These are phyloP conservation scores for Ciborinia camelliae DNA, from an alignment of 2,329 filamentous ascomycete species.

Conservation along the genomic window DNA sequence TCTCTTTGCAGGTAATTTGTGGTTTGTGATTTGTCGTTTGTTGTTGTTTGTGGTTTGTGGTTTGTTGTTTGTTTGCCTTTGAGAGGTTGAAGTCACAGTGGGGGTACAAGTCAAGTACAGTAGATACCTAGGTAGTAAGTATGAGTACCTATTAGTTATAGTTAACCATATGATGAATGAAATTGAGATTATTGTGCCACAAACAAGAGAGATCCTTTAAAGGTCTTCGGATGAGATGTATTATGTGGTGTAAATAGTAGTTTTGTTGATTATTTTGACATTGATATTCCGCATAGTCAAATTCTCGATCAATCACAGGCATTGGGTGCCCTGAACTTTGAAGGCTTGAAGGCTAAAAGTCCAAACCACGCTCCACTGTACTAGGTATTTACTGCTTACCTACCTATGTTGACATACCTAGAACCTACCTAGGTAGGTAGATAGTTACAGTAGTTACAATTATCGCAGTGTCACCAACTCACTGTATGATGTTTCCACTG, in stretches of 20 bases:
- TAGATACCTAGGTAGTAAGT: background rate
- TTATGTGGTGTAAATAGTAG: background rate
- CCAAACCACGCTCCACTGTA: too few relatives aligned
- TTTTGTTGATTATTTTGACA: background rate
- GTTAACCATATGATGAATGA: too few relatives aligned
- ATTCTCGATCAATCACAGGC: background rate
- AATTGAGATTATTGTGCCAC: background rate
- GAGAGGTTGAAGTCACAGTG: background rate
- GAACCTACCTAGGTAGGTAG: too few relatives aligned
- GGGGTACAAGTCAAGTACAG: background rate
- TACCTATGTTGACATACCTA: too few relatives aligned
- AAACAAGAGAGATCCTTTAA: background rate
- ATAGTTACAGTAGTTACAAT: too few relatives aligned
- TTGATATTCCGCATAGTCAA: background rate
- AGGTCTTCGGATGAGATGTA: background rate
- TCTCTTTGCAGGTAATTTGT: background rate
- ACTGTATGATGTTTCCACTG: too few relatives aligned
- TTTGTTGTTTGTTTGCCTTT: slow-evolving; percentile 2
- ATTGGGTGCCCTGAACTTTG: too few relatives aligned
- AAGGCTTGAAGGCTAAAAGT: too few relatives aligned
- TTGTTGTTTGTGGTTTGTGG: too few relatives aligned
- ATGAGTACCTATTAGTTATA: too few relatives aligned
- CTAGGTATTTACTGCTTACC: too few relatives aligned
- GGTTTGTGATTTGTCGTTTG: background rate
- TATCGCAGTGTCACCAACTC: too few relatives aligned